Conservation (phyloP, 2,329 filamentous ascomycete genomes). For the Scedosporium minutisporum region DNA sequence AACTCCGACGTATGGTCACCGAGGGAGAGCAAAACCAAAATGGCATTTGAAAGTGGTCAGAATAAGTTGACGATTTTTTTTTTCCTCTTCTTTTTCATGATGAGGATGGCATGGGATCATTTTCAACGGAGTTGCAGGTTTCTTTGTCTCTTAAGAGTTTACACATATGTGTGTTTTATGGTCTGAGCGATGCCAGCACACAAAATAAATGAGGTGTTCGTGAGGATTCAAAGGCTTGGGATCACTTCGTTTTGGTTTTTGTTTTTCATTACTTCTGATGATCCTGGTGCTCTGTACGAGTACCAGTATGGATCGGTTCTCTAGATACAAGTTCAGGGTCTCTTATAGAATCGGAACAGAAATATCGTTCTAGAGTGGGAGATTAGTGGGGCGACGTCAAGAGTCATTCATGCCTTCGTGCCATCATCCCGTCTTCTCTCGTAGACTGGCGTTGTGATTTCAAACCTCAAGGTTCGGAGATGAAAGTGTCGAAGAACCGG, state of each 20-base stretch:
- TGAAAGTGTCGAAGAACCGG: background rate
- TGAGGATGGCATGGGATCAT: background rate
- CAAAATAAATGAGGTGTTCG: background rate
- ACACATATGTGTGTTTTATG: background rate
- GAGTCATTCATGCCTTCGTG: background rate
- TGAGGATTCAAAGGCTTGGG: background rate
- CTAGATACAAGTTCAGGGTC: background rate
- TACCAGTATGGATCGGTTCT: background rate
- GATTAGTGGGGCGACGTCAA: background rate
- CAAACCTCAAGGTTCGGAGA: background rate
- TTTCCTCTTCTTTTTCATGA: background rate
- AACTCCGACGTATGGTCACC: slow-evolving; percentile 75
- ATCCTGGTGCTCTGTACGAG: background rate
- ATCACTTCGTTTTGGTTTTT: background rate
- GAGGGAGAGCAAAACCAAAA: slow-evolving; percentile 41
- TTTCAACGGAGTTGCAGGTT: background rate
- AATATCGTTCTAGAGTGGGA: background rate
- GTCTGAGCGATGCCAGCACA: background rate
- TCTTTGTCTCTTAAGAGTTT: background rate
- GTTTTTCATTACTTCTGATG: background rate
- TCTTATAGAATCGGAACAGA: background rate
- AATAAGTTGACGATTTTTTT: background rate
- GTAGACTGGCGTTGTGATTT: background rate
- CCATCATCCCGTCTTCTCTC: background rate
- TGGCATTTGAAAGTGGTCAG: background rate